Conservation (phyloP, 2,329 filamentous ascomycete genomes). For the Cryphonectria japonica region DNA sequence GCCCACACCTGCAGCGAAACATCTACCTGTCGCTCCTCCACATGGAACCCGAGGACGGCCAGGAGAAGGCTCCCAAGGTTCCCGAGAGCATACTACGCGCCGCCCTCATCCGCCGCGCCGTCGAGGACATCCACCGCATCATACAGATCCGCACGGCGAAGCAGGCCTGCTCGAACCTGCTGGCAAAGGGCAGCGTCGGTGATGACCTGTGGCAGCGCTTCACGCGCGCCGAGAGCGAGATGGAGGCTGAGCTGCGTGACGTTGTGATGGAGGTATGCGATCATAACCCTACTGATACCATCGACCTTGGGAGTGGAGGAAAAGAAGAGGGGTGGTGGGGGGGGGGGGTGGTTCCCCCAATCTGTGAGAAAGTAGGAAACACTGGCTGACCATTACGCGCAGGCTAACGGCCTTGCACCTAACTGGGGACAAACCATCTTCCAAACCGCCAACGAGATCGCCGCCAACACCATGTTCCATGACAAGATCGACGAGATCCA, state of each 20-base stretch:
- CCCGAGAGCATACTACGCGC: slow-evolving; percentile 87
- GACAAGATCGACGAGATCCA: slow-evolving; percentile 76
- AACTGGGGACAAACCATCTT: slow-evolving; percentile 96
- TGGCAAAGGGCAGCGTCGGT: slow-evolving; percentile 90
- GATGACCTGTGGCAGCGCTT: slow-evolving; percentile 97
- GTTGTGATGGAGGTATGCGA: slow-evolving; percentile 82
- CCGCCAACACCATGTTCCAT: slow-evolving; percentile 78
- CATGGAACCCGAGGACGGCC: slow-evolving; percentile 64
- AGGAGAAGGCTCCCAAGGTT: slow-evolving; percentile 70
- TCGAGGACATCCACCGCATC: slow-evolving; percentile 91
- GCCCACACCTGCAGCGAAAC: slow-evolving; percentile 86
- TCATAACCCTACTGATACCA: no score
- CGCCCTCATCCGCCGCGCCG: slow-evolving; percentile 83
- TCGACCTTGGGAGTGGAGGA: neutral
- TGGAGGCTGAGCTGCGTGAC: slow-evolving; percentile 93
- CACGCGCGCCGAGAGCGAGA: slow-evolving; percentile 90
- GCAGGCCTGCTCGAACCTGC: slow-evolving; percentile 78
- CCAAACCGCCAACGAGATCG: slow-evolving; percentile 96
- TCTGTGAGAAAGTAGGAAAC: no score
- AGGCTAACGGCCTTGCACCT: slow-evolving; percentile 89
- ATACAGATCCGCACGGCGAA: slow-evolving; percentile 88
- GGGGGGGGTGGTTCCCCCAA: no score
- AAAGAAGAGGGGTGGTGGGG: no score
- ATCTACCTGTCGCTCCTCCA: slow-evolving; percentile 93
- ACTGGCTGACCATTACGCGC: slow-evolving; percentile 10